Evolutionary conservation across 2,329 filamentous ascomycete species (phyloP).

Genomic region (Diaporthe sp.): DNA sequence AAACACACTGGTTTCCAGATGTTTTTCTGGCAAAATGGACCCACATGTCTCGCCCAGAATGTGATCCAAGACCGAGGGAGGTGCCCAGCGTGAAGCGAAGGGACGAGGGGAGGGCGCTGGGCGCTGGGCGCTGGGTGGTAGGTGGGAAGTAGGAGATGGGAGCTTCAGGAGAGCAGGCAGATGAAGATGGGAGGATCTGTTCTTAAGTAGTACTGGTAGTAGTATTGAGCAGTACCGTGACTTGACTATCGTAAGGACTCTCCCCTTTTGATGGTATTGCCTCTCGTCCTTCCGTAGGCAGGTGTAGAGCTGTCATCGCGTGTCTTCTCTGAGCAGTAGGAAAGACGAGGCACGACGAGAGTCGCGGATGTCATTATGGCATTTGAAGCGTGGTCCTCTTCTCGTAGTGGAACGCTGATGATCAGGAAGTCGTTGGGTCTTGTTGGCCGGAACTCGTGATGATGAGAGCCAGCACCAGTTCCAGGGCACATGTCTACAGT

Average conservation of each 20-base stretch:
- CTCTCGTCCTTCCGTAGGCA: neutral
- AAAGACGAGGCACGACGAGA: neutral
- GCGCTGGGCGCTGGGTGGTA: neutral
- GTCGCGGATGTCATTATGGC: neutral
- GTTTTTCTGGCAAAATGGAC: neutral
- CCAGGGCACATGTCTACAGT: too few species aligned
- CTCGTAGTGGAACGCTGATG: too few species aligned
- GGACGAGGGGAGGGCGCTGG: neutral
- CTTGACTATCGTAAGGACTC: neutral
- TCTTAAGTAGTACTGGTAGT: neutral
- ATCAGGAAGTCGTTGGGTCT: neutral
- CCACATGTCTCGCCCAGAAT: neutral
- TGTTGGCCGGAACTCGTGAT: neutral
- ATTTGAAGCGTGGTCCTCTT: neutral
- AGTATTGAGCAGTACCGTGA: neutral
- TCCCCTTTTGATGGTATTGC: neutral
- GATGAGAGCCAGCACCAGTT: neutral
- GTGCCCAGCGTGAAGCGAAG: neutral
- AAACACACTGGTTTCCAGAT: neutral
- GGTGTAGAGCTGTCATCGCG: neutral
- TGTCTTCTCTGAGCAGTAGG: neutral
- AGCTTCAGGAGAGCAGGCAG: neutral
- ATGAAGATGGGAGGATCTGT: too few species aligned
- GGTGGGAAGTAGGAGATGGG: neutral
- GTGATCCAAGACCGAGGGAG: neutral